Base-by-base conservation (phyloP, 2,329 filamentous ascomycete species). In the Botrytis paeoniae region DNA sequence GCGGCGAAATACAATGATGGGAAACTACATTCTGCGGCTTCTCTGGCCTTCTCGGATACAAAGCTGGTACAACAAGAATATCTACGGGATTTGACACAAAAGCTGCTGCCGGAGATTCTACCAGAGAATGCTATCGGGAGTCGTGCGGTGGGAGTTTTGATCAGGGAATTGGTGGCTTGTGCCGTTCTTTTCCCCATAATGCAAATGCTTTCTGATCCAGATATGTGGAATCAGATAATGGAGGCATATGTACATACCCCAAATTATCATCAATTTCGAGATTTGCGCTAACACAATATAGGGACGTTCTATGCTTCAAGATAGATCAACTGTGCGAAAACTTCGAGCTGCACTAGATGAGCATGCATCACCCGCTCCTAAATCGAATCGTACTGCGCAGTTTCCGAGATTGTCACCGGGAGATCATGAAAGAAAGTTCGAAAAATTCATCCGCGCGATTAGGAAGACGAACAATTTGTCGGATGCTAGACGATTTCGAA, bases 161-260 rank as follows among this genome's bases (percentile, higher is more conserved):
- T 98, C 74, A 91, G 93, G 78, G 97, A 99, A 83, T 91, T 99
- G 74, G 89, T 98, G n/a, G 87, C 94, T 35, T 98, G 96, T 82
- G 93, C 94, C n/a, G 91, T 99, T 57, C 85, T 99, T 54, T 91
- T 90, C 60, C 96, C 96, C 0, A 84, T 97, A 35, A 86, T 98
- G 80, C 90, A 92, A 78, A 85, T 94, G 75, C 85, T 99, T 29
- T 89, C 93, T 8, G 95, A 99, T 78, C 95, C 97, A 1, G 97
- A 99, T 83, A 97, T 92, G 14, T 99, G 95, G 95, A 98, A 99
- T 79, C 95, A 98, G 81, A 83, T 97, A 74, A 94, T 98, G 87
- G 95, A 98, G 82, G 95, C 91, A 72, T 94, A 92, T 82, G 91
- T 83, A 76, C 79, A 82, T 75, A 32, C n/a, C 20, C 64, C 60